Percentiles rank a stretch among this genome's conserved stretches.
Conservation (phyloP, 1,139 yeast species). For the Scheffersomyces titani region DNA sequence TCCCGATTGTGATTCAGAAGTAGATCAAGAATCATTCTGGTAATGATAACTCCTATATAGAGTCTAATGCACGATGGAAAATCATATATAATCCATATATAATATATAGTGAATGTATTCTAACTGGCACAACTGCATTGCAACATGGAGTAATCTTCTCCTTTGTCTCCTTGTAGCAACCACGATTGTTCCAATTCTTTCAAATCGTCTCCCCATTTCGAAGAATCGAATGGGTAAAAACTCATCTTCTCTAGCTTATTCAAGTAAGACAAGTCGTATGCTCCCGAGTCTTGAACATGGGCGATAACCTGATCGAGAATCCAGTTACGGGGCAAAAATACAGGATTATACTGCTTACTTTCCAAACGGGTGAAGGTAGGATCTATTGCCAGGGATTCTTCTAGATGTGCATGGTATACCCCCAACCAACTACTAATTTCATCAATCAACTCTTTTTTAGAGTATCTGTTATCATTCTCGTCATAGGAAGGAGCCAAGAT, state of each 20-base stretch:
- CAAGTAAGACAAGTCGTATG: conserved; percentile 40
- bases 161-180: conserved; percentile 48
- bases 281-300: conserved; percentile 39
- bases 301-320: conserved; percentile 80
- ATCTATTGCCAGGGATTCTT: conserved; percentile 27
- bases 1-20: conserved; percentile 19
- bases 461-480: conserved; percentile 22
- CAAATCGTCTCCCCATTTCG: conserved; percentile 64
- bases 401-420: conserved; percentile 35
- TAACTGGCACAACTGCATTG: conserved; percentile 70
- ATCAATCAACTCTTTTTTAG: conserved; percentile 32
- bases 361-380: conserved; percentile 36
- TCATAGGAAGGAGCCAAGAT: conserved; percentile 27
- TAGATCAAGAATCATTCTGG: not conserved
- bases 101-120: conserved; percentile 4
- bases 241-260: conserved; percentile 63
- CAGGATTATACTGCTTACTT: conserved; percentile 63
- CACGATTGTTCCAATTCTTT: conserved; percentile 59
- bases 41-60: not conserved
- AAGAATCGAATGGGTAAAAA: conserved; percentile 57
- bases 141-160: conserved; percentile 53
- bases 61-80: not conserved
- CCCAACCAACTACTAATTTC: conserved; percentile 42
- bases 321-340: conserved; percentile 84
- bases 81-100: not conserved